Base-by-base conservation (phyloP, 192 early-diverging fungal genomes). In the Rhizoclosmatium sp. region DNA sequence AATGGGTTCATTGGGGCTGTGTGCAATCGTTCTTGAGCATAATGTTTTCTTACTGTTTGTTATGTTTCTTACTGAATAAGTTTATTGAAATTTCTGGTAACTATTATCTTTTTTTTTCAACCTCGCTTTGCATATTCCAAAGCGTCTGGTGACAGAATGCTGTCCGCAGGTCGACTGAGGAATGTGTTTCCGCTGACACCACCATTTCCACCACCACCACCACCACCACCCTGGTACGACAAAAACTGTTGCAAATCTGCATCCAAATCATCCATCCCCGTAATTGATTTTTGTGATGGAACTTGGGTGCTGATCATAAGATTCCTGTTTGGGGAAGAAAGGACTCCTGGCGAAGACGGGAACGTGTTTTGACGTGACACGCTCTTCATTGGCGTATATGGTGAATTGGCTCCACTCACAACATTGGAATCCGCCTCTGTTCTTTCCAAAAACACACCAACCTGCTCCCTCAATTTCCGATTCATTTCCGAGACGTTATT, bases 401-500 rank as follows among this genome's bases (percentile, higher is more conserved):
- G 75, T 7, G 75, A 66, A 31, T 9, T 7, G 21, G 75, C 47
- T 23, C 14, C 51, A 56, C 49, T 49, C n/a, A 5, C 46, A 58
- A 58, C 59, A 44, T 58, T 71, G 5, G 59, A 14, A 2, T 67
- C 65, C 5, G 44, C 19, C 12, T 76, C 75, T 1, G 75, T 12
- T 47, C 68, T 59, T 41, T 78, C 56, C 42, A 78, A 41, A 47
- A 49, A 69, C 7, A 71, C 69, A n/a, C 77, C 67, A 5, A 78
- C 77, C 61, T 78, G 77, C 51, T 69, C 69, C 3, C 69, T n/a
- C 51, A 78, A 54, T 48, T 78, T 78, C 14, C 77, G 66, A 31
- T 71, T 71, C 65, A 83, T 71, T 48, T 83, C 75, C 7, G 72
- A 42, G 42, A 83, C 75, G 48, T 83, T 80, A 47, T 65, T 78